Evolutionary conservation across 805 yeast genomes (phyloP), one percentile per base, ranked within the genome.

Genomic region (Zygotorulaspora sp.): DNA sequence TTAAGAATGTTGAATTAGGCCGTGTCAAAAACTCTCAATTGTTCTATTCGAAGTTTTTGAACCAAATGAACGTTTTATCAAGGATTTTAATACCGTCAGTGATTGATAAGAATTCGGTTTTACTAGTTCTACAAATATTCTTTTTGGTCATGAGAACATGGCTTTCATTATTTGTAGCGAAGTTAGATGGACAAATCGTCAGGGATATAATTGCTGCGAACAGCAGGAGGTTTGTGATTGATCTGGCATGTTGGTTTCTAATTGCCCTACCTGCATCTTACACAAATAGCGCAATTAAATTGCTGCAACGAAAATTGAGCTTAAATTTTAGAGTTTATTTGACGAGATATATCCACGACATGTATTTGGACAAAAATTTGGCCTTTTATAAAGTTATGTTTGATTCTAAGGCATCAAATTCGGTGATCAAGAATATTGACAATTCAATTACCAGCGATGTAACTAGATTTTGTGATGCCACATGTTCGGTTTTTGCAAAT

Each of bases 191-290:
- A 52, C 90, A 84, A 58, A 83, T 89, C 35, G 96, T 88, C 30
- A 81, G 84, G 58, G 90, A 88, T 60, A 75, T 89, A 55, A 86
- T 89, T 49, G 80, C 87, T 12, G 87, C 88, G 12, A 78, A 81
- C 47, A 86, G 88, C 13, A 73, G 68, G 48, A 80, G 80, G 36
- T 89, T 89, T 51, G 59, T 78, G 27, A 68, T 84, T 42, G 96
- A 89, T 58, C 68, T 89, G 59, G 72, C 77, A 7, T 83, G 83
- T 60, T 89, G 97, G 97, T 76, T 89, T 41, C 63, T 84, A 43
- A 79, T 89, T 55, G 96, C 96, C 1, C 77, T 89, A 45, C 97
- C 97, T 2, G 95, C 96, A 0, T 80, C 92, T 2, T 89, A 86
- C 60, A 83, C 96, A 21, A 89, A 89, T 61, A 83, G 95, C 32